phyloP scores from a whole-genome alignment of 2,329 filamentous ascomycete genomes.

The Myriosclerotinia curreyana region DNA sequence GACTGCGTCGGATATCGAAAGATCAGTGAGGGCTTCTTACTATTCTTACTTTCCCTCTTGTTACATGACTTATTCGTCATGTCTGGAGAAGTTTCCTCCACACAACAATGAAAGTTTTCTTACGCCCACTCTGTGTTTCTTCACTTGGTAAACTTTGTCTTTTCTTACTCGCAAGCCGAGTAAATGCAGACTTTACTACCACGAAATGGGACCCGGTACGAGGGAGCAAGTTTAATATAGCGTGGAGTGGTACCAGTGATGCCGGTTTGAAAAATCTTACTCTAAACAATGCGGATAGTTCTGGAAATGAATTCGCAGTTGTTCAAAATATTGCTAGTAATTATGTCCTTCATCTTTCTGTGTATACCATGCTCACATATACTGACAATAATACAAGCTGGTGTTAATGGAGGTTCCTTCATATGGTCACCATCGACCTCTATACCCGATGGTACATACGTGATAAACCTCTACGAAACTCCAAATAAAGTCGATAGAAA shows the following conservation, averaged over 20 bases:
- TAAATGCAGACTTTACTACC: background rate
- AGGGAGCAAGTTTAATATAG: background rate
- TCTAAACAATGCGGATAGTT: background rate
- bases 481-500: slow-evolving; percentile 3
- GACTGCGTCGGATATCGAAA: background rate
- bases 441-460: slow-evolving; percentile 4
- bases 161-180: background rate
- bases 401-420: background rate
- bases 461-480: background rate
- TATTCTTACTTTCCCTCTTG: background rate
- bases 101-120: background rate
- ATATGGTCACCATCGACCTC: background rate
- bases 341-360: background rate
- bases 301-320: slow-evolving; percentile 1
- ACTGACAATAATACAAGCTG: background rate
- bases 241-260: slow-evolving; percentile 9
- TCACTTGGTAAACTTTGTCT: background rate
- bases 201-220: background rate
- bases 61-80: background rate
- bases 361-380: background rate
- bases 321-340: slow-evolving; percentile 1
- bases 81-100: background rate
- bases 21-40: background rate
- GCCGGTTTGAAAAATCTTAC: background rate
- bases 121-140: background rate